These are phyloP conservation scores for Exophiala alcalophila DNA, from an alignment of 2,329 filamentous ascomycete genomes.

Conservation along the genomic window DNA sequence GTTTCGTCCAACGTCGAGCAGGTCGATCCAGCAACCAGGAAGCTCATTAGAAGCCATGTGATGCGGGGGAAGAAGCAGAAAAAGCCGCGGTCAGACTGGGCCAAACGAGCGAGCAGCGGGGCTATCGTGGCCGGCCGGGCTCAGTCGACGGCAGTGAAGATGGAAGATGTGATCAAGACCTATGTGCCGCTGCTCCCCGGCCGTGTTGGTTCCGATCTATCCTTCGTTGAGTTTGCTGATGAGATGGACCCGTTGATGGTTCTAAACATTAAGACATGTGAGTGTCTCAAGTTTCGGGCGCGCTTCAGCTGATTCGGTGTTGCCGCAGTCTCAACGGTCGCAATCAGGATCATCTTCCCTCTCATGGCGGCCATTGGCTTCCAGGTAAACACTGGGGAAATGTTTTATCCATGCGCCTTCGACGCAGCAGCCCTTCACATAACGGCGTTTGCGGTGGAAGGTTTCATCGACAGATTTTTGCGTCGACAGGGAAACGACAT, in stretches of 20 bases:
- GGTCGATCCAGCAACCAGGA: conserved; percentile 12
- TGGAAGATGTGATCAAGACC: conserved; percentile 4
- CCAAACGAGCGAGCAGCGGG: background rate
- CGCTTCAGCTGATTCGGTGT: conserved; percentile 4
- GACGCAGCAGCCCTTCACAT: conserved; percentile 40
- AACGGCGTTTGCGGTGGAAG: conserved; percentile 36
- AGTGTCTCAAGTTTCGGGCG: conserved; percentile 9
- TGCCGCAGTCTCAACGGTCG: conserved; percentile 34
- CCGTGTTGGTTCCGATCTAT: conserved; percentile 23
- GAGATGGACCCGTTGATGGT: conserved; percentile 31
- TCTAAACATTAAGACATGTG: conserved; percentile 33
- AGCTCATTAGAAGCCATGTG: conserved; percentile 20
- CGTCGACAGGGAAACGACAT: conserved; percentile 7
- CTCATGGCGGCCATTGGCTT: conserved; percentile 36
- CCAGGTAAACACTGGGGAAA: conserved; percentile 29
- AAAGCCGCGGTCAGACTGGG: background rate
- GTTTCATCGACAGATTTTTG: conserved; percentile 34
- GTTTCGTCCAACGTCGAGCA: conserved; percentile 15
- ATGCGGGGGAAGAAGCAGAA: conserved; percentile 18
- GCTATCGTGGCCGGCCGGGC: background rate
- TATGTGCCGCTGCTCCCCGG: conserved; percentile 7
- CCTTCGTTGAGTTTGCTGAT: conserved; percentile 33
- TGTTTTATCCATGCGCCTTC: conserved; percentile 34
- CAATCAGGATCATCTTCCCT: conserved; percentile 36
- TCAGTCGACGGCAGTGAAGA: background rate